Conservation (phyloP, 768 basidiomycete species). For the Ramaria rubella region DNA sequence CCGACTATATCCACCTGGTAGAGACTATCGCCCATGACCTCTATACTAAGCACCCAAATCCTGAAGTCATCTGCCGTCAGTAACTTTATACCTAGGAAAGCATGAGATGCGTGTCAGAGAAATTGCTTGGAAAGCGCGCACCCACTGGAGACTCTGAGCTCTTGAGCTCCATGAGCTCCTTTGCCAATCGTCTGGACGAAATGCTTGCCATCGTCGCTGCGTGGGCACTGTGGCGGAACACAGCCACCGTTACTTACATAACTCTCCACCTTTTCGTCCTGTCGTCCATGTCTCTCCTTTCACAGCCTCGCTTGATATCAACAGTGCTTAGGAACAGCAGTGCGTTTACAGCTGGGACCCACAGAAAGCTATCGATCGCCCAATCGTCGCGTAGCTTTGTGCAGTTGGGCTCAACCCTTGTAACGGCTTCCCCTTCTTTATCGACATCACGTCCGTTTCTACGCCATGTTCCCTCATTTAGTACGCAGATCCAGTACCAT, state of each 20-base stretch:
- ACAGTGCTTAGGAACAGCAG: too few relatives aligned
- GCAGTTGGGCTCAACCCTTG: neutral
- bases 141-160: slow-evolving; percentile 62
- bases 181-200: slow-evolving; percentile 56
- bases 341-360: too few relatives aligned
- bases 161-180: slow-evolving; percentile 65
- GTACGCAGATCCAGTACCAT: neutral
- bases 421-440: neutral
- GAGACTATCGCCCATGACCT: slow-evolving; percentile 77
- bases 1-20: slow-evolving; percentile 48
- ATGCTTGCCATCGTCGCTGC: slow-evolving; percentile 49
- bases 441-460: neutral
- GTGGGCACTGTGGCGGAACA: neutral
- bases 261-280: neutral
- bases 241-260: neutral
- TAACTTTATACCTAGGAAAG: slow-evolving; percentile 59
- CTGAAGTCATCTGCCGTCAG: slow-evolving; percentile 70
- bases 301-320: too few relatives aligned
- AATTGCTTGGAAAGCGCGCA: slow-evolving; percentile 23
- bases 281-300: neutral
- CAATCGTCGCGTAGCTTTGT: too few relatives aligned
- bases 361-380: too few relatives aligned
- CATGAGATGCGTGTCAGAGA: neutral
- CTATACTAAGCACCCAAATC: slow-evolving; percentile 72
- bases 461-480: neutral